phyloP scores from a whole-genome alignment of 805 yeast species.

The Myxozyma udenii region DNA sequence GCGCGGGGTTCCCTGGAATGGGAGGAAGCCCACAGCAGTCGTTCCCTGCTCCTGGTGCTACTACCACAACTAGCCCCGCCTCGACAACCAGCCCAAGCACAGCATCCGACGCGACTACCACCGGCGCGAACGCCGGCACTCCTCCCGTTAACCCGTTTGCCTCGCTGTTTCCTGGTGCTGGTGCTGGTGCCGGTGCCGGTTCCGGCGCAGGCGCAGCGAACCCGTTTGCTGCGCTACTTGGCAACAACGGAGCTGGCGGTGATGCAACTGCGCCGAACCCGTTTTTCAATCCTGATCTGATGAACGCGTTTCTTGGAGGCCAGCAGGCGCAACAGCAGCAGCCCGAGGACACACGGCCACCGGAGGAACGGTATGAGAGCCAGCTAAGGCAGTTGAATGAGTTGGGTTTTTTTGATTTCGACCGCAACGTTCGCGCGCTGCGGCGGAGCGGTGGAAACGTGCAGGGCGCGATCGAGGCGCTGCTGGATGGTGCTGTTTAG shows the following conservation, averaged over 20 bases:
- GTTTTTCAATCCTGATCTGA: constrained; percentile 23
- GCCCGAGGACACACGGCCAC: constrained; percentile 64
- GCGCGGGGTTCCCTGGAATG: constrained; percentile 28
- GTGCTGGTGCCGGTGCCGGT: constrained; percentile 45
- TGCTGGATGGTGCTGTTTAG: constrained; percentile 53
- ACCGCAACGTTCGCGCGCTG: constrained; percentile 83
- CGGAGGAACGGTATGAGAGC: constrained; percentile 71
- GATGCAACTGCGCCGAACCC: constrained; percentile 19
- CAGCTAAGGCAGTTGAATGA: constrained; percentile 75
- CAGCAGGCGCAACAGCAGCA: constrained; percentile 16
- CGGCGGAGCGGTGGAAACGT: constrained; percentile 96
- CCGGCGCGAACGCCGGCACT: constrained; percentile 32
- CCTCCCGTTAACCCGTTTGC: constrained; percentile 53
- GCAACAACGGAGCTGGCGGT: constrained; percentile 15
- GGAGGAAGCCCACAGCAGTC: constrained; percentile 32
- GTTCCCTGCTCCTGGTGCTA: constrained; percentile 39
- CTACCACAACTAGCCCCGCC: constrained; percentile 28
- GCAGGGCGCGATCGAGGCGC: constrained; percentile 90
- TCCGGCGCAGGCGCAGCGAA: constrained; percentile 36
- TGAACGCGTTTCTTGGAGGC: constrained; percentile 18
- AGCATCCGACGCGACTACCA: too few relatives aligned
- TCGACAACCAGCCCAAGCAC: too few relatives aligned
- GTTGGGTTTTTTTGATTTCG: constrained; percentile 88
- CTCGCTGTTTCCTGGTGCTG: constrained; percentile 42
- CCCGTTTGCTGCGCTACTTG: constrained; percentile 40